Evolutionary conservation across 495 filamentous ascomycete genomes (phyloP), one percentile per base, ranked within the genome.

Genomic region (Viridothelium virens): DNA sequence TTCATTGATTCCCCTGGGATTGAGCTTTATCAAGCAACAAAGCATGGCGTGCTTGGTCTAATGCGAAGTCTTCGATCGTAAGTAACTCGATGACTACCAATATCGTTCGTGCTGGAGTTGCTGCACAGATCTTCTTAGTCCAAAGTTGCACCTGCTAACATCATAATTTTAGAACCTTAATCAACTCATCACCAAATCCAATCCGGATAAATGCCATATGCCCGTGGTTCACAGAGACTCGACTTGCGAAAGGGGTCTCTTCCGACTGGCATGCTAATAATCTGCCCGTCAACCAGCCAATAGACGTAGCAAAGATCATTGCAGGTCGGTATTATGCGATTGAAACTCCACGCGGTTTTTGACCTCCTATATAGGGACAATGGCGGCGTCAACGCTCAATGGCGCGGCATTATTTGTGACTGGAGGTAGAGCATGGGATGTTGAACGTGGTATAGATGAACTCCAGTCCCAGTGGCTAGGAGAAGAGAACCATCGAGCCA

Each of bases 141-240:
- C 7, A 31, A 31, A 59, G 25, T 36, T 59, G 6, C 14, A 34
- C 25, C 18, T 59, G 18, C 14, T 59, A 7, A 59, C 31, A 36
- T 36, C 18, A 36, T 9, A 31, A 47, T 53, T 6, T 37, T 68
- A n/a, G 61, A 41, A 34, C 61, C 62, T n/a, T 47, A 31, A 11
- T 10, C 11, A 47, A 6, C 37, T 3, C 61, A 47, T 18, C 37
- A 9, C 41, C 61, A 5, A 16, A 63, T 33, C 38, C 37, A 48
- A 71, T 84, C 31, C 78, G 83, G 31, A 77, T 79, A 65, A 85
- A 84, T 68, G 78, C 79, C 14, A 76, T 84, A 63, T 84, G 82
- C 67, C 83, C 83, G 1, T 84, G 81, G 82, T 79, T 81, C 72
- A 82, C 80, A 2, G 70, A 77, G 53, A 82, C 78, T 6, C 73